A percentile compares a stretch with the other conserved stretches of the same genome.
Evolutionary conservation across 1,284 basidiomycete species (phyloP).

Genomic region (Golubevia pallescens): DNA sequence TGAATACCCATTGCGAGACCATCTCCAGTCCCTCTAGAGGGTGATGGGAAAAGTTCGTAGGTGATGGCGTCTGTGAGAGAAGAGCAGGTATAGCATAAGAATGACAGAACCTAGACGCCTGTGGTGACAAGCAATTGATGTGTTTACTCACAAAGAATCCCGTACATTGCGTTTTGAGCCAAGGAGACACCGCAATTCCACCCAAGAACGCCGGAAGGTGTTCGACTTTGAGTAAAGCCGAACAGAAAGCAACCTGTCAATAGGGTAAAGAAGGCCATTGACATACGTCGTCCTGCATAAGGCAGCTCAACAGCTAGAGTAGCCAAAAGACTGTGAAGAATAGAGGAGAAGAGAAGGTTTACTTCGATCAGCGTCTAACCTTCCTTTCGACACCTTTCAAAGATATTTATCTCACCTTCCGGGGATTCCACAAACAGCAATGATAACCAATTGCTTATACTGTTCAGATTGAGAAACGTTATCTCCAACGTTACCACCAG

Average conservation of each 20-base stretch:
- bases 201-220: slow-evolving; percentile 71
- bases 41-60: slow-evolving; percentile 76
- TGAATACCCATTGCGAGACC: slow-evolving; percentile 72
- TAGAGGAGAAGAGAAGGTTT: no score
- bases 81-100: no score
- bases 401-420: slow-evolving; percentile 66
- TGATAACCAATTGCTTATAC: slow-evolving; percentile 69
- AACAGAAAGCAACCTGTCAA: slow-evolving; percentile 75
- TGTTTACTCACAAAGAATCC: slow-evolving; percentile 74
- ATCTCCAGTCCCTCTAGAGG: slow-evolving; percentile 76
- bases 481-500: slow-evolving; percentile 65
- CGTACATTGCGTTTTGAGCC: slow-evolving; percentile 74
- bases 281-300: slow-evolving; percentile 73
- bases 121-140: slow-evolving; percentile 4
- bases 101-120: no score
- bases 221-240: slow-evolving; percentile 73
- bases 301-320: slow-evolving; percentile 71
- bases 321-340: slow-evolving; percentile 66
- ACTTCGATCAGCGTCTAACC: no score
- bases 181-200: slow-evolving; percentile 74
- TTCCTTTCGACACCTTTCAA: no score
- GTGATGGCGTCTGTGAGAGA: no score
- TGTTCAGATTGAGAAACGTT: no score
- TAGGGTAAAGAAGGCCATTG: slow-evolving; percentile 71
- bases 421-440: slow-evolving; percentile 73